A percentile compares a stretch with the other conserved stretches of the same genome.
phyloP scores from a whole-genome alignment of 495 filamentous ascomycete species.

The Penicillium paradoxum region DNA sequence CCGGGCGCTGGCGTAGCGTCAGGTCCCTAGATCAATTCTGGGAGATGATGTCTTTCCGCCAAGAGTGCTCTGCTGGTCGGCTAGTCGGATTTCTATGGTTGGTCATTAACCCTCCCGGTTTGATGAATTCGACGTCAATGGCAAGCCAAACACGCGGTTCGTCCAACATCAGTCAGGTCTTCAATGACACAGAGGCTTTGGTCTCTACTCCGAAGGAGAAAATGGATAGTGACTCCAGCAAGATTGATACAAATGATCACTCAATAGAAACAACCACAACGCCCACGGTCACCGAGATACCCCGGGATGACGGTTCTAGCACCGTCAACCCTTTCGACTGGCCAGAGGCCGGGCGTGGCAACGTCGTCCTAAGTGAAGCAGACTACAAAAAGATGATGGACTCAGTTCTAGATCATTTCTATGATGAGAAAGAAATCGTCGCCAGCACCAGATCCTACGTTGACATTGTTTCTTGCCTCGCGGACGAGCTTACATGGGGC shows the following conservation, averaged over 20 bases:
- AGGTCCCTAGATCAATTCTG: constrained; percentile 85
- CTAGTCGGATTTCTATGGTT: constrained; percentile 94
- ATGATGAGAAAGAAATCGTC: constrained; percentile 59
- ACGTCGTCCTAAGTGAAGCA: constrained; percentile 62
- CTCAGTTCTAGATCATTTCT: constrained; percentile 78
- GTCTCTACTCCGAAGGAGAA: constrained; percentile 1
- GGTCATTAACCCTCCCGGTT: constrained; percentile 58
- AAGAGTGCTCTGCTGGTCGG: constrained; percentile 89
- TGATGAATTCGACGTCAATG: constrained; percentile 38
- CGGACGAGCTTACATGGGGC: constrained; percentile 53
- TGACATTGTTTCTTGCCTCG: constrained; percentile 51
- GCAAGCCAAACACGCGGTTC: constrained; percentile 22
- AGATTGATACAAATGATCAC: not conserved
- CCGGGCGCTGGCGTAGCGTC: constrained; percentile 77
- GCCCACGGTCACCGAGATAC: not conserved
- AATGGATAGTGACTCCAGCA: not conserved
- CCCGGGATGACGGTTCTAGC: constrained; percentile 27
- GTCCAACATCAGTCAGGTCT: constrained; percentile 5
- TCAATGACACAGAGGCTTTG: constrained; percentile 1
- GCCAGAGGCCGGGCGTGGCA: constrained; percentile 62
- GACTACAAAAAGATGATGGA: constrained; percentile 76
- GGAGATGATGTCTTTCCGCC: constrained; percentile 96
- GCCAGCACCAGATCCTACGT: constrained; percentile 71
- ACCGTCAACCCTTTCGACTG: constrained; percentile 58
- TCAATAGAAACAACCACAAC: not conserved